These are phyloP conservation scores for Coniferiporia sulphurascens DNA, from an alignment of 1,284 basidiomycete genomes.

Conservation along the genomic window DNA sequence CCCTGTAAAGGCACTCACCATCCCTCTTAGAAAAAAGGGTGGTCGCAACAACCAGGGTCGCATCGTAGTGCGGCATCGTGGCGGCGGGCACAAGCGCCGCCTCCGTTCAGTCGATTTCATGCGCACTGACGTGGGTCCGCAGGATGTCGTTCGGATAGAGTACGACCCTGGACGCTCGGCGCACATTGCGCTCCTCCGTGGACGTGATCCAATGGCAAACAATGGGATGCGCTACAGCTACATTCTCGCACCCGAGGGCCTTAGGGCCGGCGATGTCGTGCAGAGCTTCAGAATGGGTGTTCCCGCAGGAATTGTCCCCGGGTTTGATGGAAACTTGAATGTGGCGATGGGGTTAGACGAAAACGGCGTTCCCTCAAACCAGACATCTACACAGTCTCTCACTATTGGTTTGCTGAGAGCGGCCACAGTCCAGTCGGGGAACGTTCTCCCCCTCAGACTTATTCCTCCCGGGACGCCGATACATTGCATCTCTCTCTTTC, in stretches of 20 bases:
- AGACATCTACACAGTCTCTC: conserved; percentile 52
- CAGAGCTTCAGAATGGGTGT: conserved; percentile 85
- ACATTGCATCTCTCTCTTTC: conserved; percentile 79
- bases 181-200: conserved; percentile 87
- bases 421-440: conserved; percentile 84
- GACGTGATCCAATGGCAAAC: conserved; percentile 43
- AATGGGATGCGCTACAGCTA: conserved; percentile 68
- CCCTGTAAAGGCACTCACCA: conserved; percentile 81
- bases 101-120: conserved; percentile 88
- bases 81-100: conserved; percentile 88
- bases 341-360: conserved; percentile 40
- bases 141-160: conserved; percentile 91
- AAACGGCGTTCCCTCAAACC: conserved; percentile 19
- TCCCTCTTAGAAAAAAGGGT: conserved; percentile 79
- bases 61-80: conserved; percentile 86
- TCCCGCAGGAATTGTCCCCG: conserved; percentile 70
- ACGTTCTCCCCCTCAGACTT: conserved; percentile 87
- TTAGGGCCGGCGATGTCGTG: conserved; percentile 86
- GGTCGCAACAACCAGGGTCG: conserved; percentile 82
- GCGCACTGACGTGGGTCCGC: conserved; percentile 70
- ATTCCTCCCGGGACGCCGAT: conserved; percentile 91
- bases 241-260: conserved; percentile 87
- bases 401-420: conserved; percentile 86
- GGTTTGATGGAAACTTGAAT: conserved; percentile 42
- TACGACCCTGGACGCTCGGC: conserved; percentile 94